A percentile compares a stretch with the other conserved stretches of the same genome.
phyloP scores from a whole-genome alignment of 192 early-diverging fungal species.

The Coemansia reversa region DNA sequence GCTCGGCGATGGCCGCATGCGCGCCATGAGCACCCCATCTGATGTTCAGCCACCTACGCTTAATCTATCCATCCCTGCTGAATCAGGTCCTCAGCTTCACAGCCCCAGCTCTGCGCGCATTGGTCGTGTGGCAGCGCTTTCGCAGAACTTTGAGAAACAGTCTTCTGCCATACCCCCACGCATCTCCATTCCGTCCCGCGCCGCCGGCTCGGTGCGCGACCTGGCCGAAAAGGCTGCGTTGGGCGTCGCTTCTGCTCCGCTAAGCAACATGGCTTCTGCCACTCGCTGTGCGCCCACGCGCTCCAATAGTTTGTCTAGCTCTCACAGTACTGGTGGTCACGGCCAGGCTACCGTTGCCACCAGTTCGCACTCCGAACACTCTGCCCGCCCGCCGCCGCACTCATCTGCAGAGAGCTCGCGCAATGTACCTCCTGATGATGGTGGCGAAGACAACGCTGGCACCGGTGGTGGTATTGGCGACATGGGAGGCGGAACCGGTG shows the following conservation, averaged over 20 bases:
- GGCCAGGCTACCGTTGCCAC: constrained; percentile 33
- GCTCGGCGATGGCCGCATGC: constrained; percentile 21
- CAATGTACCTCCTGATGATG: neutral
- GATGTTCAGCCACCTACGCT: constrained; percentile 34
- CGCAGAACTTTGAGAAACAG: constrained; percentile 51
- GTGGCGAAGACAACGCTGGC: neutral
- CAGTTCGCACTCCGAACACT: neutral
- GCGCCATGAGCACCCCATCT: constrained; percentile 46
- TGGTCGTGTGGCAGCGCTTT: constrained; percentile 50
- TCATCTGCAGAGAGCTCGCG: neutral
- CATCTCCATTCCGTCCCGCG: constrained; percentile 30
- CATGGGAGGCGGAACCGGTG: constrained; percentile 9
- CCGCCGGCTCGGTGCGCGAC: constrained; percentile 4
- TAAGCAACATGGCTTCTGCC: constrained; percentile 9
- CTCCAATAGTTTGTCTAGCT: constrained; percentile 50
- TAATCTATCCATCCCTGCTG: neutral
- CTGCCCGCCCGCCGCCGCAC: neutral
- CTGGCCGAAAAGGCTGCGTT: constrained; percentile 8
- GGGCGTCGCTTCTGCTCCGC: constrained; percentile 33
- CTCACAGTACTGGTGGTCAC: constrained; percentile 43
- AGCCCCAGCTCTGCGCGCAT: constrained; percentile 34
- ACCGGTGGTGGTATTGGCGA: constrained; percentile 5
- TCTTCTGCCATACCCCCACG: constrained; percentile 11
- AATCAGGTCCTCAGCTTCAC: neutral
- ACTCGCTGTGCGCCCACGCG: constrained; percentile 24